A percentile compares a stretch with the other conserved stretches of the same genome.
Conservation (phyloP, 2,329 filamentous ascomycete genomes). For the Atkinsonella texensis region DNA sequence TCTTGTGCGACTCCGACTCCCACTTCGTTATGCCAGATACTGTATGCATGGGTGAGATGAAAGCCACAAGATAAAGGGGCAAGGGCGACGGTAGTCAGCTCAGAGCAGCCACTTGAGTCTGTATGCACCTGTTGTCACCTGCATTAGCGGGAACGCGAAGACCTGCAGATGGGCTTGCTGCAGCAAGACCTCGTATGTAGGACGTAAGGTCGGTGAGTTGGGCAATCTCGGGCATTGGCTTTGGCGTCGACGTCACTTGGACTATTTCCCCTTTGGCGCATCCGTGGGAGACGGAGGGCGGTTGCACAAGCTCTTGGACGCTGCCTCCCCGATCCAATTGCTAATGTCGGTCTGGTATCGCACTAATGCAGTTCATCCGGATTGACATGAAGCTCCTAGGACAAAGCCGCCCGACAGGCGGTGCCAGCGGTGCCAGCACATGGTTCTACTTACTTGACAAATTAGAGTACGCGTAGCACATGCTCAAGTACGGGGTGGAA, state of each 20-base stretch:
- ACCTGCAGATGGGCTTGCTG: slow-evolving; percentile 3
- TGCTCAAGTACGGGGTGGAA: neutral
- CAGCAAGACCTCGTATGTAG: neutral
- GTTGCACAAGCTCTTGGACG: neutral
- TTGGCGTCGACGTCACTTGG: neutral
- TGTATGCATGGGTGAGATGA: neutral
- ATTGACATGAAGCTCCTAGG: neutral
- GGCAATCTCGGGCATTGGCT: neutral
- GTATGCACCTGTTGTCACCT: neutral
- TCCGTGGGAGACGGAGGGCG: neutral
- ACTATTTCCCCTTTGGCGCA: neutral
- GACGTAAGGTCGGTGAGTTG: neutral
- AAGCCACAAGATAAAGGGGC: neutral
- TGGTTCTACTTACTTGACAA: neutral
- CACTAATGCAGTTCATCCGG: neutral
- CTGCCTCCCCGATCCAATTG: neutral
- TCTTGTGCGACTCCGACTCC: neutral
- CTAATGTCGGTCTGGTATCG: neutral
- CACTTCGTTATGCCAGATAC: neutral
- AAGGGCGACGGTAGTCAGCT: neutral
- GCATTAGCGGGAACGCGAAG: neutral
- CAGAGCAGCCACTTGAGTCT: neutral
- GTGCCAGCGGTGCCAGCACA: neutral
- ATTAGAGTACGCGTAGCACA: neutral
- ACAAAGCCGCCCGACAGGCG: neutral